A percentile compares a stretch with the other conserved stretches of the same genome.
Conservation (phyloP, 352 stramenopile genomes). For the Elongisporangium undulatum region DNA sequence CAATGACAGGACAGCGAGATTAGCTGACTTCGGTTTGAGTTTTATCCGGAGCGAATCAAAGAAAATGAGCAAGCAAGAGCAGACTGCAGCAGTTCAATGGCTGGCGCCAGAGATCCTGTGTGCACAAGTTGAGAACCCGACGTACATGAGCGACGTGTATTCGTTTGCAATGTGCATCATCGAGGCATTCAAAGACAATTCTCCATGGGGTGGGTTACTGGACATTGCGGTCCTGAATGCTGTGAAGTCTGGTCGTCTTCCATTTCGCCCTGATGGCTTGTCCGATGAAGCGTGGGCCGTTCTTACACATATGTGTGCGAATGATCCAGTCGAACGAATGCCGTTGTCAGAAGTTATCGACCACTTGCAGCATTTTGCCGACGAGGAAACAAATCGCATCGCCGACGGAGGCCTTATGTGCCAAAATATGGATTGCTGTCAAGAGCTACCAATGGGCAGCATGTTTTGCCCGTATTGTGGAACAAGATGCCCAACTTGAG, state of each 20-base stretch:
- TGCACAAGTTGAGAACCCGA: not conserved
- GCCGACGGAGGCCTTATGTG: too few relatives aligned
- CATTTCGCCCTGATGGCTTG: not conserved
- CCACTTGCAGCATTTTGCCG: not conserved
- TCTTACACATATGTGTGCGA: not conserved
- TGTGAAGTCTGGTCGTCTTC: not conserved
- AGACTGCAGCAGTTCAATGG: not conserved
- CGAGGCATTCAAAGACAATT: not conserved
- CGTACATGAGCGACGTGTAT: not conserved
- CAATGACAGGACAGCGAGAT: slow-evolving; percentile 7
- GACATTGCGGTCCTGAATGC: not conserved
- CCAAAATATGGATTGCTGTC: too few relatives aligned
- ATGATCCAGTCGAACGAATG: not conserved
- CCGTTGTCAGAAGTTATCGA: not conserved
- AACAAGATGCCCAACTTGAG: too few relatives aligned
- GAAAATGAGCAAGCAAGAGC: not conserved
- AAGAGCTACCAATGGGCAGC: too few relatives aligned
- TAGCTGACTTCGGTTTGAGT: slow-evolving; percentile 20
- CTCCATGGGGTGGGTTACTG: not conserved
- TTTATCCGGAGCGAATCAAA: not conserved
- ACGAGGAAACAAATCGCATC: not conserved
- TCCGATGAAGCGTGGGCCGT: not conserved
- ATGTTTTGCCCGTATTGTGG: too few relatives aligned
- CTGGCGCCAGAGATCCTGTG: not conserved
- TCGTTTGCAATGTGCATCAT: not conserved